phyloP scores from a whole-genome alignment of 2,329 filamentous ascomycete species.

The Sporothrix curviconia region DNA sequence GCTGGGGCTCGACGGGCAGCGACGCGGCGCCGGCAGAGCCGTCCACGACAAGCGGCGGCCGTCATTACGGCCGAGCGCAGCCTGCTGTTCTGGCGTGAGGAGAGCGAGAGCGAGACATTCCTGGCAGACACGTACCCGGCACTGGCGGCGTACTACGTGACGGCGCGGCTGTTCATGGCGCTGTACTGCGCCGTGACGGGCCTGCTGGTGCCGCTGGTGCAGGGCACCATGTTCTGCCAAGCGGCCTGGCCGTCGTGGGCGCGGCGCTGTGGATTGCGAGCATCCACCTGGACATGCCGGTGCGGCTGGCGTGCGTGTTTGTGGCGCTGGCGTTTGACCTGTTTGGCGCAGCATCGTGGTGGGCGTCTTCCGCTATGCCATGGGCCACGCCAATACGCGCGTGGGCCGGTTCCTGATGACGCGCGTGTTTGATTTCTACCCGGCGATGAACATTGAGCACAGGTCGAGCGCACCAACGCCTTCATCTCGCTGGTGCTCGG shows the following conservation, averaged over 20 bases:
- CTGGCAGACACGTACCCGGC: conserved; percentile 47
- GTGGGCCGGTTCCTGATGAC: conserved; percentile 24
- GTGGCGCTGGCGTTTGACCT: conserved; percentile 50
- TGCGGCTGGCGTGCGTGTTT: conserved; percentile 50
- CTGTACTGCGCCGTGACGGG: conserved; percentile 42
- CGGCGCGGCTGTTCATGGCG: conserved; percentile 48
- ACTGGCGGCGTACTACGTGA: conserved; percentile 55
- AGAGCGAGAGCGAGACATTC: not conserved
- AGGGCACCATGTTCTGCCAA: conserved; percentile 46
- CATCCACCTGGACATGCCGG: conserved; percentile 49
- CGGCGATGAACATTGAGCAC: conserved; percentile 60
- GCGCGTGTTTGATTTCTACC: conserved; percentile 50
- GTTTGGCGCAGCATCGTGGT: conserved; percentile 39
- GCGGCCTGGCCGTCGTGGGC: conserved; percentile 40
- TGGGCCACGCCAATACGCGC: conserved; percentile 18
- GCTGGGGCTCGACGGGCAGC: conserved; percentile 20
- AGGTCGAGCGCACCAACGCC: conserved; percentile 56
- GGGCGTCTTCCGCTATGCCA: conserved; percentile 29
- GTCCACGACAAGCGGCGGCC: not conserved
- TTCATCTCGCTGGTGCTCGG: conserved; percentile 61
- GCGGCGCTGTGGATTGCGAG: conserved; percentile 53
- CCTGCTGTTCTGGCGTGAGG: not conserved
- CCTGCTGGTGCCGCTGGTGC: conserved; percentile 50
- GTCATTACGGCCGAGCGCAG: not conserved
- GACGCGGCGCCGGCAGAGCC: not conserved